Conservation (phyloP, 768 basidiomycete genomes). For the Rhizopogon rudus region DNA sequence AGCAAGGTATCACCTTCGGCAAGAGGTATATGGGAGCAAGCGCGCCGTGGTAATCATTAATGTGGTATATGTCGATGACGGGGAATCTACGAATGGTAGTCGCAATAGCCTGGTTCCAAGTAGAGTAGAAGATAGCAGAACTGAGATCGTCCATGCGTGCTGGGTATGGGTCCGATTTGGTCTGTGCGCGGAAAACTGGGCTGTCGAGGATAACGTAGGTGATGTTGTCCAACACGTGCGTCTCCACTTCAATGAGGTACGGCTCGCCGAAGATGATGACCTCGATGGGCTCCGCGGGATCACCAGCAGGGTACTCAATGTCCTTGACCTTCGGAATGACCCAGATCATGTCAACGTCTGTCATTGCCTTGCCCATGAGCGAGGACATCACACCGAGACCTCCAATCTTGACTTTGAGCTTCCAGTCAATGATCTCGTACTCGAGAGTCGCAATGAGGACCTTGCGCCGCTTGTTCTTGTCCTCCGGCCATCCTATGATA, state of each 20-base stretch:
- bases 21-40: slow-evolving; percentile 88
- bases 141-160: slow-evolving; percentile 96
- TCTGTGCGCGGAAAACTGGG: slow-evolving; percentile 95
- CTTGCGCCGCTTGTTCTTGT: slow-evolving; percentile 84
- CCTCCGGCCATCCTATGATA: slow-evolving; percentile 95
- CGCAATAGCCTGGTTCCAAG: slow-evolving; percentile 97
- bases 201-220: slow-evolving; percentile 92
- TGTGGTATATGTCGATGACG: slow-evolving; percentile 88
- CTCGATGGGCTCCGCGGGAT: slow-evolving; percentile 90
- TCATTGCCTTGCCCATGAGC: slow-evolving; percentile 98
- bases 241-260: slow-evolving; percentile 94
- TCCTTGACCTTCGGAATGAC: slow-evolving; percentile 94
- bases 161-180: slow-evolving; percentile 93
- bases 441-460: slow-evolving; percentile 91
- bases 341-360: slow-evolving; percentile 93
- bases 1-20: slow-evolving; percentile 86
- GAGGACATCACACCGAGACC: slow-evolving; percentile 97
- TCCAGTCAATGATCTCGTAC: slow-evolving; percentile 97
- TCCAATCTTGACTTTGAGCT: slow-evolving; percentile 96
- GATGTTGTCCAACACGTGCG: slow-evolving; percentile 90
- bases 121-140: slow-evolving; percentile 96
- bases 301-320: slow-evolving; percentile 86
- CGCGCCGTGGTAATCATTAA: slow-evolving; percentile 95
- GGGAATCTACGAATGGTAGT: slow-evolving; percentile 84
- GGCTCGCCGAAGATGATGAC: slow-evolving; percentile 96